A percentile compares a stretch with the other conserved stretches of the same genome.
These are phyloP conservation scores for Nicotiana rustica DNA, from an alignment of 305 asterid genomes.

Conservation along the genomic window DNA sequence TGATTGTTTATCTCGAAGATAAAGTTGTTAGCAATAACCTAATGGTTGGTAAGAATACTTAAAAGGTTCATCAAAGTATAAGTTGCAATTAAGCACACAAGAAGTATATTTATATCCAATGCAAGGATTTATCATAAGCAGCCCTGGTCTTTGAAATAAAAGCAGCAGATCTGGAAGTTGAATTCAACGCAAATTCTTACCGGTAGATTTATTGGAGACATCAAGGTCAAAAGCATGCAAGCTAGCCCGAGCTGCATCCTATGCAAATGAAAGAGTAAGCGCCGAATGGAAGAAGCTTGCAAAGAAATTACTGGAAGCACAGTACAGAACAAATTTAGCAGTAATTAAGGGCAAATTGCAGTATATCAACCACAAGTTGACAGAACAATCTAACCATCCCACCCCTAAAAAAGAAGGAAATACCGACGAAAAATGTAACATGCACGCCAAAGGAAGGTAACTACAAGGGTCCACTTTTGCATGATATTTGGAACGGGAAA, in stretches of 20 bases:
- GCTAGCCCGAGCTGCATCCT: constrained; percentile 40
- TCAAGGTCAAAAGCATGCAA: constrained; percentile 87
- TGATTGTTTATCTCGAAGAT: constrained; percentile 31
- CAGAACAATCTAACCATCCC: constrained; percentile 12
- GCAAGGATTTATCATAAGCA: constrained; percentile 15
- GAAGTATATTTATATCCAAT: neutral
- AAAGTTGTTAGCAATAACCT: neutral
- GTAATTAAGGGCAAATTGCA: constrained; percentile 9
- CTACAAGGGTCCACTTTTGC: neutral
- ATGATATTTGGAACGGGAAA: neutral
- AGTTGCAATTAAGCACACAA: neutral
- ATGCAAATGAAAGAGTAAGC: neutral
- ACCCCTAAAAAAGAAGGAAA: constrained; percentile 7
- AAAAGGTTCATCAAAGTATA: constrained; percentile 9
- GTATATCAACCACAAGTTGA: neutral
- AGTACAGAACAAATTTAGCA: neutral
- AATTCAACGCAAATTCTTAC: constrained; percentile 34
- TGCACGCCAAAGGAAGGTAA: constrained; percentile 1
- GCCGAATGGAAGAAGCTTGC: neutral
- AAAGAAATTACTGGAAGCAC: neutral
- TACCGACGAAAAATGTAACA: neutral
- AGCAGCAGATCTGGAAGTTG: neutral
- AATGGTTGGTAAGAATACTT: neutral
- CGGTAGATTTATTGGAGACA: constrained; percentile 54
- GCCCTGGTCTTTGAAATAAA: neutral